Evolutionary conservation across 257 asterid species (phyloP).

Genomic region (Leonotis leonurus): DNA sequence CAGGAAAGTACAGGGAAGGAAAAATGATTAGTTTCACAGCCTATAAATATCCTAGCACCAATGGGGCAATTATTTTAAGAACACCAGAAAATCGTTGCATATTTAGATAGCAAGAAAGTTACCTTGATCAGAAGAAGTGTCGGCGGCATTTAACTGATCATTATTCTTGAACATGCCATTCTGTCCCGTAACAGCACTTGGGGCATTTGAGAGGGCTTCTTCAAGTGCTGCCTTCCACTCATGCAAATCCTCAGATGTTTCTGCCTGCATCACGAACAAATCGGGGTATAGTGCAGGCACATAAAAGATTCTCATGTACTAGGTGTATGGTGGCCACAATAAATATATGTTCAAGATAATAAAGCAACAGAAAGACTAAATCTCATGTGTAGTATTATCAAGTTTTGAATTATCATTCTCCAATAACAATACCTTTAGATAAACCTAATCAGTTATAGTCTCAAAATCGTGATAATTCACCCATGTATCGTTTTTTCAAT

Average conservation of each 20-base stretch:
- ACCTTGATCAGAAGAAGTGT: conserved; percentile 66
- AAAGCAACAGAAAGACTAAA: not conserved
- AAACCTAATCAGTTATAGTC: not conserved
- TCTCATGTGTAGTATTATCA: not conserved
- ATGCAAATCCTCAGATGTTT: conserved; percentile 78
- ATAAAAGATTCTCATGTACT: not conserved
- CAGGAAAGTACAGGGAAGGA: conserved; percentile 3
- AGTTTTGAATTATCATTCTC: not conserved
- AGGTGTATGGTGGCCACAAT: not conserved
- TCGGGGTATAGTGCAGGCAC: not conserved
- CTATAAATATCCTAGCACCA: not conserved
- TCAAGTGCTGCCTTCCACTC: conserved; percentile 98
- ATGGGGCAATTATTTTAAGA: not conserved
- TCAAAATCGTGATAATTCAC: not conserved
- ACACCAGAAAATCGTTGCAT: conserved; percentile 3
- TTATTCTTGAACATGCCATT: conserved; percentile 68
- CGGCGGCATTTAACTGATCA: conserved; percentile 57
- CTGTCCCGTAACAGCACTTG: conserved; percentile 70
- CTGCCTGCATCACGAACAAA: conserved; percentile 58
- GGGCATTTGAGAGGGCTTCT: conserved; percentile 88
- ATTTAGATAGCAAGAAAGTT: conserved; percentile 14
- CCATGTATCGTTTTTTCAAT: not conserved
- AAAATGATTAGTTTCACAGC: conserved; percentile 8
- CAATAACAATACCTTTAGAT: not conserved
- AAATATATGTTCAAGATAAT: not conserved